A percentile compares a stretch with the other conserved stretches of the same genome.
phyloP scores from a whole-genome alignment of 2,329 filamentous ascomycete species.

The Sordariomycetes sp. region DNA sequence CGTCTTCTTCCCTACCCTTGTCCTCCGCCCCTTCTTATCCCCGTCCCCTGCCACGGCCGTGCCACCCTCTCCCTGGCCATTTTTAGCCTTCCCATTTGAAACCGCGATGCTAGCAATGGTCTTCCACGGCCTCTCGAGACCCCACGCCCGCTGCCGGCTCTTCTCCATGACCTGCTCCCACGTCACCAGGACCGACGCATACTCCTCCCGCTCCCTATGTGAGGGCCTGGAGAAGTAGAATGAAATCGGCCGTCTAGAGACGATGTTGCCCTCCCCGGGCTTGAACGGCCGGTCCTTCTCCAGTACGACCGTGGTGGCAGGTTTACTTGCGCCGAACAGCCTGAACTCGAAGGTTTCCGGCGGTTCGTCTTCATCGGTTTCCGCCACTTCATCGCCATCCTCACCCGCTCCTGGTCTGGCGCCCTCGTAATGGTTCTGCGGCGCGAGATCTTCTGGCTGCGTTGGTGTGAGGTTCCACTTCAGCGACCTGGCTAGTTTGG shows the following conservation, averaged over 20 bases:
- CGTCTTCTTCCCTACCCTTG: constrained; percentile 43
- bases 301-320: constrained; percentile 39
- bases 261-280: constrained; percentile 23
- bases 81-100: constrained; percentile 14
- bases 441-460: neutral
- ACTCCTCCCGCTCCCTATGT: constrained; percentile 23
- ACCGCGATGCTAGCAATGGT: constrained; percentile 31
- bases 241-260: constrained; percentile 27
- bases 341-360: constrained; percentile 43
- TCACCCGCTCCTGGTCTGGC: neutral
- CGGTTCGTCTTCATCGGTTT: constrained; percentile 13
- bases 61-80: neutral
- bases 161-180: constrained; percentile 37
- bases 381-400: constrained; percentile 6
- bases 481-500: constrained; percentile 8
- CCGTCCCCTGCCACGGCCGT: neutral
- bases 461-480: neutral
- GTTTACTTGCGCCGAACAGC: constrained; percentile 39
- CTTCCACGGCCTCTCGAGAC: constrained; percentile 50
- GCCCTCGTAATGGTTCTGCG: neutral
- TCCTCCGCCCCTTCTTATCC: constrained; percentile 6
- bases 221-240: constrained; percentile 36
- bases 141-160: constrained; percentile 38
- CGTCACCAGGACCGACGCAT: constrained; percentile 35
- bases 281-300: constrained; percentile 23